Percentiles rank a stretch among this genome's conserved stretches.
These are phyloP conservation scores for Nephelium lappaceum DNA, from an alignment of 345 rosid species.

Conservation along the genomic window DNA sequence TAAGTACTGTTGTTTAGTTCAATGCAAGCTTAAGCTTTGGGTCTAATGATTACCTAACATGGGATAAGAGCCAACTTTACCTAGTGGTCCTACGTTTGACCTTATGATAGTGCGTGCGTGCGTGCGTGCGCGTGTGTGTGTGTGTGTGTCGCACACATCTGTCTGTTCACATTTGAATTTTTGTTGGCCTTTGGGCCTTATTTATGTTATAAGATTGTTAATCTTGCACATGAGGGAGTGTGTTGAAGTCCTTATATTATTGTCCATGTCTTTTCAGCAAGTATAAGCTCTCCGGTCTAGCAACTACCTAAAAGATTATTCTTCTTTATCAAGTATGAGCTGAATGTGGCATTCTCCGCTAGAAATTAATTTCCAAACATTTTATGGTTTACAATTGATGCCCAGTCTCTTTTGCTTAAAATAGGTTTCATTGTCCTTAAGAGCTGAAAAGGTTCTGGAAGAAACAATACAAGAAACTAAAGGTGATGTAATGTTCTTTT, in stretches of 20 bases:
- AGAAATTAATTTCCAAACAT: neutral
- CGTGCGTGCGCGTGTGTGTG: neutral
- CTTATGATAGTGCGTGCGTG: too few relatives aligned
- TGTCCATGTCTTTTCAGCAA: neutral
- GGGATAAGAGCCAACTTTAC: neutral
- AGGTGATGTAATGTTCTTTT: conserved; percentile 68
- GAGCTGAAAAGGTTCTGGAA: conserved; percentile 67
- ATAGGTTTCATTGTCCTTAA: conserved; percentile 65
- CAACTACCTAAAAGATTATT: neutral
- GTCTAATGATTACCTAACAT: neutral
- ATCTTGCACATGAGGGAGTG: neutral
- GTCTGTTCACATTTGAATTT: neutral
- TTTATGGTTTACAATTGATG: neutral
- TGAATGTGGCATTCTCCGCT: neutral
- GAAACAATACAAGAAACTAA: conserved; percentile 53
- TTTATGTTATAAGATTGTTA: neutral
- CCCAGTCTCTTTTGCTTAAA: conserved; percentile 17
- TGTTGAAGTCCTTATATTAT: neutral
- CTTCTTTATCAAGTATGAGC: conserved; percentile 1
- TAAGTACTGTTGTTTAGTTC: neutral
- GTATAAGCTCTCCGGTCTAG: neutral
- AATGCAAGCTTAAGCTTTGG: neutral
- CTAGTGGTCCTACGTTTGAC: neutral
- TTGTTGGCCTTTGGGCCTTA: neutral
- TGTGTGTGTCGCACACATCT: neutral